Base-by-base conservation (phyloP, 192 early-diverging fungal genomes). In the Spizellomyces punctatus region DNA sequence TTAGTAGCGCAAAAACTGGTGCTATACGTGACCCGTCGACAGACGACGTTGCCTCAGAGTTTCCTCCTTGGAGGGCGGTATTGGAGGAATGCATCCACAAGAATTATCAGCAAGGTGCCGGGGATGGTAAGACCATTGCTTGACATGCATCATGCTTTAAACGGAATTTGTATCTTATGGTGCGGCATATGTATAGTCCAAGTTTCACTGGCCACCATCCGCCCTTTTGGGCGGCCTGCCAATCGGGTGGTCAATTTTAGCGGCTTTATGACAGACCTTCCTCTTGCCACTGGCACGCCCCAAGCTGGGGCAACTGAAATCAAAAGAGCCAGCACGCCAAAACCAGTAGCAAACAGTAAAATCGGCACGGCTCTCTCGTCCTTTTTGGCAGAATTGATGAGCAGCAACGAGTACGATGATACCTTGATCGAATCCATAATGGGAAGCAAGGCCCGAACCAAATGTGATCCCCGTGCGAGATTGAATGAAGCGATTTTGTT, bases 121-220 rank as follows among this genome's bases (percentile, higher is more conserved):
- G 36, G 16, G 59, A 61, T 42, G 16, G 59, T 61, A 61, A 4
- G 42, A 16, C 5, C 21, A 12, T 36, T 41, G 9, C 0, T 9
- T 61, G 36, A 14, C 21, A 27, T 61, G 59, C 8, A 61, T 16
- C 3, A 41, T 56, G 5, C 54, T 19, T 61, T 61, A 9, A 61
- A 4, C 12, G 17, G n/a, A n/a, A 54, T 54, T 19, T 17, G 59
- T 61, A 16, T 21, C 17, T 61, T 9, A 41, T 9, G 27, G 27
- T 36, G n/a, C n/a, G 27, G 42, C 36, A 19, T 27, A 41, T 41
- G 17, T 61, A 5, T 41, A 61, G 59, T 27, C 16, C 17, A 61
- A 61, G 59, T 61, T 41, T 27, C 17, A 14, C 36, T 61, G 22
- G 59, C 59, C 14, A 61, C 59, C 16, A 61, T 61, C 22, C 59